These are phyloP conservation scores for Colletotrichum theobromicola DNA, from an alignment of 2,329 filamentous ascomycete genomes.

Conservation along the genomic window DNA sequence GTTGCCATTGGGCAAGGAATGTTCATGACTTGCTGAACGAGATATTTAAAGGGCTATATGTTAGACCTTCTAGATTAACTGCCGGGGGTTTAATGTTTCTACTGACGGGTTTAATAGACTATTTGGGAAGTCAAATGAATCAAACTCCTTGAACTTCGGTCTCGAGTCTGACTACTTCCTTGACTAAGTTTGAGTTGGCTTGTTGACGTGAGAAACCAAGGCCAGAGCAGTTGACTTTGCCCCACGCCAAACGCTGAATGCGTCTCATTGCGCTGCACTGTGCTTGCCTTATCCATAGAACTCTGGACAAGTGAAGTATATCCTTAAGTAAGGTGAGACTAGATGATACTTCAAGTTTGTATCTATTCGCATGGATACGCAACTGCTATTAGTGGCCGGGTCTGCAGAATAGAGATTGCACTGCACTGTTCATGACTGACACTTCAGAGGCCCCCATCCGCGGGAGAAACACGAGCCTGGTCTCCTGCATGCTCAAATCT, in stretches of 20 bases:
- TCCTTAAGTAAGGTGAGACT: background rate
- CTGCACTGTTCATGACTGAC: background rate
- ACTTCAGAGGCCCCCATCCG: background rate
- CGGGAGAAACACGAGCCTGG: background rate
- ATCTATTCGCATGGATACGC: background rate
- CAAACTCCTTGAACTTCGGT: background rate
- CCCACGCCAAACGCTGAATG: background rate
- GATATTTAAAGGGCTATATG: background rate
- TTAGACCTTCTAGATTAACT: background rate
- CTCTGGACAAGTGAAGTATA: background rate
- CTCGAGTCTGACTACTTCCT: background rate
- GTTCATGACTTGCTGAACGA: background rate
- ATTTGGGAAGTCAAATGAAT: background rate
- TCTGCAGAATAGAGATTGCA: too few relatives aligned
- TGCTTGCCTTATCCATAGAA: background rate
- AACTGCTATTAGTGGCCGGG: background rate
- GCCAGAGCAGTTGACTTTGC: background rate
- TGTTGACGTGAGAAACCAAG: background rate
- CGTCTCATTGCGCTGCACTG: background rate
- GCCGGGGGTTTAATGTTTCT: background rate
- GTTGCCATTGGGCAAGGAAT: background rate
- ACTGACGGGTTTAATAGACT: background rate
- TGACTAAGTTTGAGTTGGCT: background rate
- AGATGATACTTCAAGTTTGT: background rate
- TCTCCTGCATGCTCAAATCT: conserved; percentile 2